Conservation (phyloP, 2,329 filamentous ascomycete species). For the Stachybotrys echinatus region DNA sequence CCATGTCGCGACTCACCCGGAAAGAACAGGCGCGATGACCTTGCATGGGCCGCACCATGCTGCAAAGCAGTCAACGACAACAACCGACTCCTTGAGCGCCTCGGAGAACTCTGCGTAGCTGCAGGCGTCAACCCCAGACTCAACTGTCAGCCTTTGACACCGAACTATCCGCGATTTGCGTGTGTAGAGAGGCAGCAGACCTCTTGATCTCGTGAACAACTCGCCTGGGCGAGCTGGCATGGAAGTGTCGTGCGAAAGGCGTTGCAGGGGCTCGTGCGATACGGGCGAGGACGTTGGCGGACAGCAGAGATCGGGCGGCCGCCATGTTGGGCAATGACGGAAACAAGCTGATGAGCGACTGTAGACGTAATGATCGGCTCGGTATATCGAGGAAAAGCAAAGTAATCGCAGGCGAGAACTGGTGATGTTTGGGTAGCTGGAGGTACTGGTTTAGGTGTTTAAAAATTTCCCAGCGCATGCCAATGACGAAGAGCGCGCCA, state of each 20-base stretch:
- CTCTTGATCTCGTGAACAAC: constrained; percentile 37
- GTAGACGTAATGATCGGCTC: no score
- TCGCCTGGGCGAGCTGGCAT: constrained; percentile 33
- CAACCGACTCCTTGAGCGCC: constrained; percentile 55
- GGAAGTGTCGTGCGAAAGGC: constrained; percentile 18
- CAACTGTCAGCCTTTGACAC: background rate
- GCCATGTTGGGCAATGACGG: background rate
- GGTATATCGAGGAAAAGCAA: no score
- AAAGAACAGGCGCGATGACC: constrained; percentile 71
- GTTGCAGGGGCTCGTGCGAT: constrained; percentile 3
- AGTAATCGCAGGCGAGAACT: background rate
- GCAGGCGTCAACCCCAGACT: background rate
- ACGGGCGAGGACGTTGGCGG: constrained; percentile 9
- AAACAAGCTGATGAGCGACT: no score
- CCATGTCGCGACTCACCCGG: constrained; percentile 15
- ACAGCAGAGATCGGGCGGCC: background rate
- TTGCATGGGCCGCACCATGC: constrained; percentile 93
- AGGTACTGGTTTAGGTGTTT: background rate
- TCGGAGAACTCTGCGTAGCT: constrained; percentile 26
- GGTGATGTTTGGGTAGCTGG: background rate
- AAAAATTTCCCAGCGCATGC: background rate
- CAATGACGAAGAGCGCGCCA: background rate
- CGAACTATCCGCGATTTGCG: background rate
- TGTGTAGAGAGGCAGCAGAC: constrained; percentile 18
- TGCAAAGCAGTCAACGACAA: constrained; percentile 64